Evolutionary conservation across 768 basidiomycete species (phyloP), one percentile per base, ranked within the genome.

Genomic region (Hysterangium stoloniferum): DNA sequence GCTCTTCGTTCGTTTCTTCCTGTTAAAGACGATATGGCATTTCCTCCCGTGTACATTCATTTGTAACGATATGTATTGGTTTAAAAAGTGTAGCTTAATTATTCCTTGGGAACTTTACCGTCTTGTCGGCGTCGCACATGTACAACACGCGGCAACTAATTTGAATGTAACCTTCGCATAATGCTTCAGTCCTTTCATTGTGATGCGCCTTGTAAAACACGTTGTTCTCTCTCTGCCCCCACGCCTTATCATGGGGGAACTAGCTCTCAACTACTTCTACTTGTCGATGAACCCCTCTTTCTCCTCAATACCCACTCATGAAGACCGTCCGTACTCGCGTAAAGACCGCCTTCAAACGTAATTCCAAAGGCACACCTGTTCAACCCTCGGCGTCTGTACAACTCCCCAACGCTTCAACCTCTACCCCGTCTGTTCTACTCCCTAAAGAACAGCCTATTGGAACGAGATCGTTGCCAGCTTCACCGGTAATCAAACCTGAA

Each of bases 251-350:
- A 12, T 19, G 15, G 28, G 9, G 29, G 27, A n/a, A n/a, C n/a
- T n/a, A n/a, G n/a, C n/a, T n/a, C 27, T 31, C 28, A 5, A 45
- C 31, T 17, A 29, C 22, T 20, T 12, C 38, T 8, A 11, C 38
- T 41, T 8, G 8, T 41, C 8, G 20, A 8, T 20, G 8, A 8
- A 9, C 31, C 13, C 29, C 29, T 19, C 4, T 28, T 9, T 9
- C 9, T 17, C 17, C 11, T 45, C 9, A 27, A 29, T 7, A 31
- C 22, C 17, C 44, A 31, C 28, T 29, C 48, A 50, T 50, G 48
- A 50, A 50, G 24, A 50, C 48, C 20, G 48, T 50, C 31, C 48
- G 48, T n/a, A 50, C 48, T 15, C 48, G 48, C 37, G 48, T 50
- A 38, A 50, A 41, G 25, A 40, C 48, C 22, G 48, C 48, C 35